Evolutionary conservation across 2,329 filamentous ascomycete species (phyloP).

Genomic region (Raffaelea ambrosiae): DNA sequence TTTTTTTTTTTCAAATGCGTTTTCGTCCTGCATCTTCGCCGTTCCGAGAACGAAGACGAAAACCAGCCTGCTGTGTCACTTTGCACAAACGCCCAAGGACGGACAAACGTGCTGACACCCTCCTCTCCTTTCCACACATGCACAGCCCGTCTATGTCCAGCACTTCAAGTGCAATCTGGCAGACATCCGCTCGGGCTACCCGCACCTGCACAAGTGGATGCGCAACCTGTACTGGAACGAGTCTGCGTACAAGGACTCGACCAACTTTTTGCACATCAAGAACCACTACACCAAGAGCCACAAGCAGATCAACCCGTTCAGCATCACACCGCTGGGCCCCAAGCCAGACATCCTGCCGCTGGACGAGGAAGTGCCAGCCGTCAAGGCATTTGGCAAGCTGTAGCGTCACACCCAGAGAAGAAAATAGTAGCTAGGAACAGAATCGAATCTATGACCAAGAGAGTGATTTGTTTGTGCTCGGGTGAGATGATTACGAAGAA

Average conservation of each 20-base stretch:
- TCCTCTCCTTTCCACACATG: not conserved
- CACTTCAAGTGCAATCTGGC: conserved; percentile 83
- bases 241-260: conserved; percentile 70
- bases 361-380: conserved; percentile 68
- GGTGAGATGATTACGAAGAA: no score
- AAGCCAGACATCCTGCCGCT: conserved; percentile 70
- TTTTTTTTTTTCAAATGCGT: not conserved
- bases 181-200: conserved; percentile 79
- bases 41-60: no score
- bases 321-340: conserved; percentile 80
- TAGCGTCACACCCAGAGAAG: not conserved
- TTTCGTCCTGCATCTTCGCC: not conserved
- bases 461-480: no score
- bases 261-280: conserved; percentile 94
- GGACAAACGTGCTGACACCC: no score
- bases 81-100: no score
- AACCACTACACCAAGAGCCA: conserved; percentile 57
- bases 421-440: not conserved
- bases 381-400: conserved; percentile 12
- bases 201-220: conserved; percentile 72
- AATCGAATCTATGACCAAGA: no score
- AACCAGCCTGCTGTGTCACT: no score
- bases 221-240: conserved; percentile 77
- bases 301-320: conserved; percentile 56
- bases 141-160: conserved; percentile 66